These are phyloP conservation scores for Termitomyces sp. DNA, from an alignment of 768 basidiomycete genomes.

Conservation along the genomic window DNA sequence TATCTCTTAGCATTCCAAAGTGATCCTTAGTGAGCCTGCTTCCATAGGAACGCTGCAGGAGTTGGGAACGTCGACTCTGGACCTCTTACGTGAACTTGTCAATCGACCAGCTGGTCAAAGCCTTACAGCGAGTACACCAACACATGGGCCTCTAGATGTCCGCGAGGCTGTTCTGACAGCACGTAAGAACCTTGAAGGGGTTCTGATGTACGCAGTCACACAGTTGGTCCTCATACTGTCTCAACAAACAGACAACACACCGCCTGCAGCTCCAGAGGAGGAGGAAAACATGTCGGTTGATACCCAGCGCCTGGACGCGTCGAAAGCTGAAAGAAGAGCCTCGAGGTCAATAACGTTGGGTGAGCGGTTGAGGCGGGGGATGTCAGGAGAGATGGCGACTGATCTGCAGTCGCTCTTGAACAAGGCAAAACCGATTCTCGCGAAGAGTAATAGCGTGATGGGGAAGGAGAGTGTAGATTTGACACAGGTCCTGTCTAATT, in stretches of 20 bases:
- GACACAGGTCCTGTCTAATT: constrained; percentile 53
- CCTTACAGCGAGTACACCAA: constrained; percentile 29
- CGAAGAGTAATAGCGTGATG: constrained; percentile 47
- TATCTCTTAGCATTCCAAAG: constrained; percentile 68
- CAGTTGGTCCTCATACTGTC: constrained; percentile 78
- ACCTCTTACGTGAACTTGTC: constrained; percentile 64
- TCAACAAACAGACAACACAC: constrained; percentile 60
- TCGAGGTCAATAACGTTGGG: constrained; percentile 49
- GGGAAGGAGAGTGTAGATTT: constrained; percentile 48
- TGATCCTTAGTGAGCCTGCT: constrained; percentile 75
- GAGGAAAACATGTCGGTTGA: constrained; percentile 42
- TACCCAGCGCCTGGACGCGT: constrained; percentile 18
- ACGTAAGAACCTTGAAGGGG: constrained; percentile 59
- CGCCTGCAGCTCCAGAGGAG: constrained; percentile 22
- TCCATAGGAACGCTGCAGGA: constrained; percentile 88
- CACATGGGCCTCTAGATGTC: constrained; percentile 40
- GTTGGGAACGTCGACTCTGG: constrained; percentile 70
- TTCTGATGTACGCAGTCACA: constrained; percentile 66
- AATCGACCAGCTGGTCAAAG: constrained; percentile 55
- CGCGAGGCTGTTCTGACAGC: constrained; percentile 51
- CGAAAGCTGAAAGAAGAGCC: constrained; percentile 28
- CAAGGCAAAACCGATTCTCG: constrained; percentile 59
- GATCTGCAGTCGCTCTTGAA: constrained; percentile 64
- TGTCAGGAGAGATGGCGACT: constrained; percentile 75
- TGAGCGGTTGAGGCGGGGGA: constrained; percentile 63